Conservation (phyloP, 257 asterid species). For the Nicotiana obtusifolia region DNA sequence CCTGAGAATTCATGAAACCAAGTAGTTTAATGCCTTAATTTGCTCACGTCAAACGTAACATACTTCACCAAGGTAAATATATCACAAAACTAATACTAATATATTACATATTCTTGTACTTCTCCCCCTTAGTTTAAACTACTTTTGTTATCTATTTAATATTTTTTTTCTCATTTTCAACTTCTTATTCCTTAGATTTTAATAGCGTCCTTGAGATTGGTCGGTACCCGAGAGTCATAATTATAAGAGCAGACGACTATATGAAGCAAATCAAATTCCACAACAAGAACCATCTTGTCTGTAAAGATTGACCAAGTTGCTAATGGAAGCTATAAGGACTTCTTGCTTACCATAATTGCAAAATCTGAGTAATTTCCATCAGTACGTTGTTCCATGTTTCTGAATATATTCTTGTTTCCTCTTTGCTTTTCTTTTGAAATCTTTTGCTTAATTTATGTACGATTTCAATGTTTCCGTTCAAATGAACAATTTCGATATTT, state of each 20-base stretch:
- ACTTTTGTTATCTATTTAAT: too few species aligned
- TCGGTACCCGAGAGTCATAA: slow-evolving; percentile 32
- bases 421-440: not conserved
- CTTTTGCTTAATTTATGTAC: not conserved
- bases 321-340: slow-evolving; percentile 68
- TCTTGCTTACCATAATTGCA: slow-evolving; percentile 60
- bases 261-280: slow-evolving; percentile 55
- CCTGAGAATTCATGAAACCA: slow-evolving; percentile 19
- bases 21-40: slow-evolving; percentile 48
- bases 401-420: not conserved
- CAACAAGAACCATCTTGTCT: slow-evolving; percentile 28
- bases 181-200: slow-evolving; percentile 28
- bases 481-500: not conserved
- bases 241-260: slow-evolving; percentile 62
- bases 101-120: too few species aligned
- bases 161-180: not conserved
- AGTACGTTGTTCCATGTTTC: not conserved
- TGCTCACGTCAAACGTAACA: slow-evolving; percentile 32
- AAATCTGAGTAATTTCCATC: slow-evolving; percentile 12
- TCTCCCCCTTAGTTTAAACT: too few species aligned
- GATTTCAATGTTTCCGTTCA: not conserved
- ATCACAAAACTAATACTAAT: not conserved
- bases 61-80: slow-evolving; percentile 61
- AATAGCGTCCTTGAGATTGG: slow-evolving; percentile 30
- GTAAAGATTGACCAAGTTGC: slow-evolving; percentile 56